Conservation (phyloP, 805 yeast genomes). For the Saccharomycopsis vini region DNA sequence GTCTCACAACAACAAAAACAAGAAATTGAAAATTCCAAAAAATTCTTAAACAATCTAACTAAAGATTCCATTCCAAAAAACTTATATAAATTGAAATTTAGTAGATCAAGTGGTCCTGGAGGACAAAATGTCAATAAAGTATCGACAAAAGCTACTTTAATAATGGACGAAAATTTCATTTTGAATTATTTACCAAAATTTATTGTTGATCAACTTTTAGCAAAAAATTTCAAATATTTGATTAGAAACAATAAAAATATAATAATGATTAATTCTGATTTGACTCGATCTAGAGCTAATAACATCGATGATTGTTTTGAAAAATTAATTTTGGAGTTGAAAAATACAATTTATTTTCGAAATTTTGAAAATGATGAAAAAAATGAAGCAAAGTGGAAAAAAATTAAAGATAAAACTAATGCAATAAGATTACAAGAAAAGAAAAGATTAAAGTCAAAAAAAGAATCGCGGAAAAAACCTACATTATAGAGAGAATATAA, state of each 20-base stretch:
- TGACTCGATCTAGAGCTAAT: conserved; percentile 45
- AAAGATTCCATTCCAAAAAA: conserved; percentile 33
- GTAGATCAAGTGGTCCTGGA: conserved; percentile 75
- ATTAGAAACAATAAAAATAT: conserved; percentile 45
- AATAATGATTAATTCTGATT: conserved; percentile 52
- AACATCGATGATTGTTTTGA: conserved; percentile 51
- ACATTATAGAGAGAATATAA: neutral
- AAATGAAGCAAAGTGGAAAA: conserved; percentile 44
- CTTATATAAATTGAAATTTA: conserved; percentile 36
- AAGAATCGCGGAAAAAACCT: conserved; percentile 26
- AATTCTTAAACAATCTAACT: neutral
- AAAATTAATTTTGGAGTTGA: conserved; percentile 49
- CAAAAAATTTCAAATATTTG: conserved; percentile 39
- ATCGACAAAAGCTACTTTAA: conserved; percentile 52
- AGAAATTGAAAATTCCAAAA: neutral
- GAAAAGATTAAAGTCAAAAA: conserved; percentile 26
- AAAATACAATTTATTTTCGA: conserved; percentile 36
- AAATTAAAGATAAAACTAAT: conserved; percentile 27
- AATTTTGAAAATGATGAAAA: conserved; percentile 35
- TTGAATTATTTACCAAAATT: conserved; percentile 38
- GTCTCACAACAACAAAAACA: too few relatives aligned
- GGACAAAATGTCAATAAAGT: conserved; percentile 79
- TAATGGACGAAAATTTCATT: conserved; percentile 43
- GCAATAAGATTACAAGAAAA: conserved; percentile 31
- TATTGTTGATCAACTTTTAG: conserved; percentile 34